A percentile compares a stretch with the other conserved stretches of the same genome.
Conservation (phyloP, 2,329 filamentous ascomycete genomes). For the Claviceps africana region DNA sequence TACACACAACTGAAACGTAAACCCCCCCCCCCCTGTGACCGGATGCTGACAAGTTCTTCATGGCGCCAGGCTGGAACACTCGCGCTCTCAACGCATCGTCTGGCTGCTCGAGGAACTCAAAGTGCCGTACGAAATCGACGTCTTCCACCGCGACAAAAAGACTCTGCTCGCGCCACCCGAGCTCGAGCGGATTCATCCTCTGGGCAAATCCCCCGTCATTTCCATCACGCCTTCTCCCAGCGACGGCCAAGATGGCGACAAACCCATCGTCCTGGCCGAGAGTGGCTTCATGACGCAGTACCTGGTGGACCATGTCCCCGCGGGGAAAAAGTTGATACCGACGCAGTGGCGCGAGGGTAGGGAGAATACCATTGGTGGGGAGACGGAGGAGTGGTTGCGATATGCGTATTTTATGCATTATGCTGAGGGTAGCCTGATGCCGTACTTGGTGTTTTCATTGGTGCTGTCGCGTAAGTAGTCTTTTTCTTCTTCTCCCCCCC, state of each 20-base stretch:
- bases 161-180: constrained; percentile 60
- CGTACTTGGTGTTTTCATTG: constrained; percentile 48
- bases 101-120: constrained; percentile 79
- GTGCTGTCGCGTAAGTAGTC: constrained; percentile 36
- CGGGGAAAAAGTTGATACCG: constrained; percentile 34
- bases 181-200: constrained; percentile 63
- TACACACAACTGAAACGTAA: too few species aligned
- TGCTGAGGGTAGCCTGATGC: constrained; percentile 72
- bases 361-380: constrained; percentile 42
- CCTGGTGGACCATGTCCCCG: constrained; percentile 49
- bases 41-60: not conserved
- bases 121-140: constrained; percentile 64
- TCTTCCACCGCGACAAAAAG: constrained; percentile 53
- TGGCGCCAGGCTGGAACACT: constrained; percentile 60
- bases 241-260: constrained; percentile 14
- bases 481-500: not conserved
- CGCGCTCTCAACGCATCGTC: constrained; percentile 67
- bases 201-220: constrained; percentile 78
- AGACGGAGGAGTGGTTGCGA: constrained; percentile 46
- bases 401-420: constrained; percentile 68
- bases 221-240: constrained; percentile 34
- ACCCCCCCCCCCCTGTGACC: not conserved
- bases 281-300: constrained; percentile 74
- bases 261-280: constrained; percentile 58
- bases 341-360: constrained; percentile 41